phyloP scores from a whole-genome alignment of 352 stramenopile species.

The Albugo candida region DNA sequence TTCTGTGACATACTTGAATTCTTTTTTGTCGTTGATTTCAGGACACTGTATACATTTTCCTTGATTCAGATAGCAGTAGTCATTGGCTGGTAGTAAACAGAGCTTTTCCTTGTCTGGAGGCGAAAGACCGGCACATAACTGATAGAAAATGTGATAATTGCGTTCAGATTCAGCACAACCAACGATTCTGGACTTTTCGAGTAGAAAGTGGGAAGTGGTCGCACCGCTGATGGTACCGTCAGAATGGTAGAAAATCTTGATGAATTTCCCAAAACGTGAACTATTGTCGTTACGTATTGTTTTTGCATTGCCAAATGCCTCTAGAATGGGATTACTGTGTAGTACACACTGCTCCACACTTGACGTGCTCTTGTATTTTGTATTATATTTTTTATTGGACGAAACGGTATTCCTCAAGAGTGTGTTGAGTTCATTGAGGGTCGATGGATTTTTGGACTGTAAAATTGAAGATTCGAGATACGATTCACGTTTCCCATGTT shows the following conservation, averaged over 20 bases:
- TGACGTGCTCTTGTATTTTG: slow-evolving; percentile 14
- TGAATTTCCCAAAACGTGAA: slow-evolving; percentile 92
- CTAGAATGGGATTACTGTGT: slow-evolving; percentile 83
- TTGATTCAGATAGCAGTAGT: slow-evolving; percentile 90
- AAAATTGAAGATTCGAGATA: slow-evolving; percentile 14
- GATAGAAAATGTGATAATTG: slow-evolving; percentile 99
- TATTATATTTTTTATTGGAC: neutral
- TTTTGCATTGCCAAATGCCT: slow-evolving; percentile 87
- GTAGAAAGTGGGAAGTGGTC: slow-evolving; percentile 92
- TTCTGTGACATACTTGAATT: slow-evolving; percentile 84
- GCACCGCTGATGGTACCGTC: slow-evolving; percentile 82
- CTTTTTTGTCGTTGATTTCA: slow-evolving; percentile 90
- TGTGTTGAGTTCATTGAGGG: slow-evolving; percentile 19
- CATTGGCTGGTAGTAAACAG: slow-evolving; percentile 18
- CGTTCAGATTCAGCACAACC: slow-evolving; percentile 83
- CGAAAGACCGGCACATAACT: slow-evolving; percentile 79
- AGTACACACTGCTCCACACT: slow-evolving; percentile 82
- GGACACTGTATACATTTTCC: slow-evolving; percentile 82
- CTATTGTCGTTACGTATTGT: slow-evolving; percentile 93
- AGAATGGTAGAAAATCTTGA: slow-evolving; percentile 87
- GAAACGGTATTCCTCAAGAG: neutral
- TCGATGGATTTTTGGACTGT: slow-evolving; percentile 21
- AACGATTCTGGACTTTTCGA: slow-evolving; percentile 96
- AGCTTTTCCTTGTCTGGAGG: slow-evolving; percentile 31
- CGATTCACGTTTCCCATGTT: slow-evolving; percentile 59